Conservation (phyloP, 495 filamentous ascomycete species). For the Aspergillus biplanus region DNA sequence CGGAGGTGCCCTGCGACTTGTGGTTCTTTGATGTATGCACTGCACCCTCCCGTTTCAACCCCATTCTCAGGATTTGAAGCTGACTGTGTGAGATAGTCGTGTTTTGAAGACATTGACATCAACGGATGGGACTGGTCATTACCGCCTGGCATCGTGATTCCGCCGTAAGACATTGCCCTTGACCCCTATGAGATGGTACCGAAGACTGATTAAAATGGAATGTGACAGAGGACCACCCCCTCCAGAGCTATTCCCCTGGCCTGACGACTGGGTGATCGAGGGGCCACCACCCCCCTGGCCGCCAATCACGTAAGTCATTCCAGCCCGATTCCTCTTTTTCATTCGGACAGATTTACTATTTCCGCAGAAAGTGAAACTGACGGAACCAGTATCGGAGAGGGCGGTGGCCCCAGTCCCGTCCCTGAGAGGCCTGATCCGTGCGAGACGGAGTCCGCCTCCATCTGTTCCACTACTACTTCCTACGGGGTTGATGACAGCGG, state of each 20-base stretch:
- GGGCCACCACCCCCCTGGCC: background rate
- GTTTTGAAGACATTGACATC: background rate
- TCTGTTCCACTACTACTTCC: slow-evolving; percentile 2
- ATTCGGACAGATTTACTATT: background rate
- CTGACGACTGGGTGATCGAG: background rate
- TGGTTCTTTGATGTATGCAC: slow-evolving; percentile 3
- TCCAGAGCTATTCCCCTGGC: background rate
- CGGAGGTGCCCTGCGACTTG: background rate
- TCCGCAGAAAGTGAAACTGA: background rate
- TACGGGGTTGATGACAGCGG: slow-evolving; percentile 1
- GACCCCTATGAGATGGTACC: background rate
- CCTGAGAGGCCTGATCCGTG: background rate
- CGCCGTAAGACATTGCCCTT: background rate
- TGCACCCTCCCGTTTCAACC: background rate
- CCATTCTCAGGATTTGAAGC: background rate
- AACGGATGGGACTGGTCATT: background rate
- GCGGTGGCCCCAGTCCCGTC: background rate
- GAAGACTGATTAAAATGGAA: background rate
- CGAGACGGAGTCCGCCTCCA: background rate
- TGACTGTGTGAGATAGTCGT: background rate
- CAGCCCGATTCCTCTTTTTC: background rate
- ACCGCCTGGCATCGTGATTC: background rate
- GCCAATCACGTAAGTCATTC: background rate
- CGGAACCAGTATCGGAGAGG: background rate
- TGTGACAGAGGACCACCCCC: slow-evolving; percentile 3